phyloP scores from a whole-genome alignment of 495 filamentous ascomycete genomes.

The Penicillium roqueforti region DNA sequence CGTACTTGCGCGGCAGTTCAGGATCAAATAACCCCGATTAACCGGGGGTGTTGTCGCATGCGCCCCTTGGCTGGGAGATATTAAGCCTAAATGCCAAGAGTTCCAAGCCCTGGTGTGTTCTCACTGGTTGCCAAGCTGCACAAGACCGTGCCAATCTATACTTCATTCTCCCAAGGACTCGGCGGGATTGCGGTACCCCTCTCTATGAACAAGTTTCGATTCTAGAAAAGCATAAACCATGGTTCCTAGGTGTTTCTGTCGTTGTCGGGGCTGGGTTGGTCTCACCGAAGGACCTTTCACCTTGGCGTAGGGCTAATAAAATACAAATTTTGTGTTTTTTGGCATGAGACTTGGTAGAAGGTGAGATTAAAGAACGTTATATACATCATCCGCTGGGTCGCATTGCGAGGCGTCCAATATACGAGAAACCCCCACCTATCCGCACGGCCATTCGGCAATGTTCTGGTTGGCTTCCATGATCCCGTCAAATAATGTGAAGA shows the following conservation, averaged over 20 bases:
- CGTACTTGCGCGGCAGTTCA: neutral
- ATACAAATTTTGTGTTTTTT: too few relatives aligned
- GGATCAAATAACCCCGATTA: neutral
- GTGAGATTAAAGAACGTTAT: too few relatives aligned
- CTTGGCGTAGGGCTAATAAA: too few relatives aligned
- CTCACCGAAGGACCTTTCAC: too few relatives aligned
- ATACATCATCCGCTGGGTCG: neutral
- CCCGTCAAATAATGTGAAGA: neutral
- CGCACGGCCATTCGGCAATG: slow-evolving; percentile 3
- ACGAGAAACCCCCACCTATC: slow-evolving; percentile 11
- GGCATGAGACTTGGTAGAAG: too few relatives aligned
- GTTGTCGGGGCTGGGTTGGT: too few relatives aligned
- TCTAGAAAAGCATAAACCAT: slow-evolving; percentile 2
- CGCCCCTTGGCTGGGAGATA: slow-evolving; percentile 11
- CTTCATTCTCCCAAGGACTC: slow-evolving; percentile 5
- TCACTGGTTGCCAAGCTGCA: slow-evolving; percentile 11
- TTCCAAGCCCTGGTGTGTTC: slow-evolving; percentile 16
- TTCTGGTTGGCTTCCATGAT: slow-evolving; percentile 4
- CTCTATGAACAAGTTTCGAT: neutral
- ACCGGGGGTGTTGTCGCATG: neutral
- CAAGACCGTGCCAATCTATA: slow-evolving; percentile 12
- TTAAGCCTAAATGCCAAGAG: slow-evolving; percentile 28
- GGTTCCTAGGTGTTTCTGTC: slow-evolving; percentile 1
- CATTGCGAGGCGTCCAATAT: slow-evolving; percentile 20
- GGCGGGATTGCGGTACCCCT: slow-evolving; percentile 6